Evolutionary conservation across 2,329 filamentous ascomycete species (phyloP).

Genomic region (Trichoderma sp.): DNA sequence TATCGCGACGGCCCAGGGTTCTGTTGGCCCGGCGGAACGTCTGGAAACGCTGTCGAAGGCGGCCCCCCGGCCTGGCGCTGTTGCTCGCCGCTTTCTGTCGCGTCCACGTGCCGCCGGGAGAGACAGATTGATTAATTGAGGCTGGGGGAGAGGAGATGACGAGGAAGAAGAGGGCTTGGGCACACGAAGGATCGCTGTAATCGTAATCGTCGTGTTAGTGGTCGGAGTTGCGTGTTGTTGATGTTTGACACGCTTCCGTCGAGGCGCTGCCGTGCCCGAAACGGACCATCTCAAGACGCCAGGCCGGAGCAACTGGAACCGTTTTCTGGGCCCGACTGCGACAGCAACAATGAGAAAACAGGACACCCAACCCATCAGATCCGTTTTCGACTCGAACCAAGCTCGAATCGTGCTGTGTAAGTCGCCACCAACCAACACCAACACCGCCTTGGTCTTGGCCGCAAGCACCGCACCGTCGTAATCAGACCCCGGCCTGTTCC

Average conservation of each 20-base stretch:
- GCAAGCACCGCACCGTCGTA: constrained; percentile 12
- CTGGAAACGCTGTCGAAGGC: constrained; percentile 18
- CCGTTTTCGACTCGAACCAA: not conserved
- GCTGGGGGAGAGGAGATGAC: not conserved
- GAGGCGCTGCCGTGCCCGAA: not conserved
- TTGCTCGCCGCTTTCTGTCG: constrained; percentile 12
- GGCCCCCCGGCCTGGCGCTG: not conserved
- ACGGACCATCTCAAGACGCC: not conserved
- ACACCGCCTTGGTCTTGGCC: constrained; percentile 19
- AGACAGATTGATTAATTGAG: not conserved
- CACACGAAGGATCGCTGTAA: not conserved
- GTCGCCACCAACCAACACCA: not conserved
- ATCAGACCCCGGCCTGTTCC: constrained; percentile 9
- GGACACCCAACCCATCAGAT: not conserved
- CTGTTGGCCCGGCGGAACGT: constrained; percentile 6
- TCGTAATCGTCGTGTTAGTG: not conserved
- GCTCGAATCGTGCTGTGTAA: not conserved
- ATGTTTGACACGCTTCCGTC: not conserved
- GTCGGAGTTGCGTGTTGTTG: not conserved
- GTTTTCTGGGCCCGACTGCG: not conserved
- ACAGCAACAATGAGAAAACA: not conserved
- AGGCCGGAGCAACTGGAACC: not conserved
- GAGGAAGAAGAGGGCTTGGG: not conserved
- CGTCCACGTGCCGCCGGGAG: constrained; percentile 12
- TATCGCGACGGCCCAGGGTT: not conserved